Evolutionary conservation across 2,329 filamentous ascomycete genomes (phyloP).

Genomic region (Aspergillus felis): DNA sequence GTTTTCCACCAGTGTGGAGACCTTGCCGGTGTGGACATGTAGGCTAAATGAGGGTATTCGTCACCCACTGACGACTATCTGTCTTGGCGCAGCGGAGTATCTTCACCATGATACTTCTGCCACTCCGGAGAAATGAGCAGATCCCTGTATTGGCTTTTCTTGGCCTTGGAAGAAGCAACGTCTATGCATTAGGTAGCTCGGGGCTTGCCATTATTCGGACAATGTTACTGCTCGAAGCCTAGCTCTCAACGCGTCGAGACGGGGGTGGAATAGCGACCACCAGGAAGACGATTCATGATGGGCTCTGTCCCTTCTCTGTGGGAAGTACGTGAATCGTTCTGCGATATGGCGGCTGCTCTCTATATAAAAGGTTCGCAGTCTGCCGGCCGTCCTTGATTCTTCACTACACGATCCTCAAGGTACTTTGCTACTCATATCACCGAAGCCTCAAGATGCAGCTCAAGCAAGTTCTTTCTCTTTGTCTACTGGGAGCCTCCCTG

Average conservation of each 20-base stretch:
- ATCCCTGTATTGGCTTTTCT: background rate
- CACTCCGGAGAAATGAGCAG: background rate
- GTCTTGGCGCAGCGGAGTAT: background rate
- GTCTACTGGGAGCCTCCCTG: slow-evolving; percentile 2
- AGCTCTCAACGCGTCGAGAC: no score
- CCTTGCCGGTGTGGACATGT: background rate
- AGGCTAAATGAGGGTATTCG: background rate
- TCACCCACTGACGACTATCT: background rate
- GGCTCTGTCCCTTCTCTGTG: background rate
- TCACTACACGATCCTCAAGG: background rate
- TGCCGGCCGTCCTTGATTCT: background rate
- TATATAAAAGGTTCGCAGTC: background rate
- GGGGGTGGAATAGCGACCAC: background rate
- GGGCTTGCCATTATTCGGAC: background rate
- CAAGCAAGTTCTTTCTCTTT: background rate
- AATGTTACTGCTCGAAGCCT: background rate
- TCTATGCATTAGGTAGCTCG: background rate
- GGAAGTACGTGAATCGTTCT: background rate
- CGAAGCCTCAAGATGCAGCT: background rate
- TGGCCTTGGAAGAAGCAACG: background rate
- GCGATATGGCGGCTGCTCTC: background rate
- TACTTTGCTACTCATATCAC: background rate
- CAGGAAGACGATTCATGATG: background rate
- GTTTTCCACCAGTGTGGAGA: background rate
- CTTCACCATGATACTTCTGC: background rate